phyloP scores from a whole-genome alignment of 2,329 filamentous ascomycete species.

The Talaromyces sp. region DNA sequence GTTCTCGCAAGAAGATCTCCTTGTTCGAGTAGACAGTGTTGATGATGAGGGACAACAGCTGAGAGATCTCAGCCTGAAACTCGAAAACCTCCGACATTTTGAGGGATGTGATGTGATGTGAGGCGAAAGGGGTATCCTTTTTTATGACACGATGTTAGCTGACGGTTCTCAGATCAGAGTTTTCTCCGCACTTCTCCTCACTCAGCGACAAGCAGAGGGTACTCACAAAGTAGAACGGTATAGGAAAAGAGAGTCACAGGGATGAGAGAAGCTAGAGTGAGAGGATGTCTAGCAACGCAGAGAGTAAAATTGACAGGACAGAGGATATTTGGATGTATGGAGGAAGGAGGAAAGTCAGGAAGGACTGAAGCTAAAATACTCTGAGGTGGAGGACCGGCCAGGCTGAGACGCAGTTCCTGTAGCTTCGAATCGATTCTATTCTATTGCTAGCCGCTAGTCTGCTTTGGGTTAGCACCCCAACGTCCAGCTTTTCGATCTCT shows the following conservation, averaged over 20 bases:
- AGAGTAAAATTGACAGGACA: conserved; percentile 19
- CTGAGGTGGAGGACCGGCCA: conserved; percentile 12
- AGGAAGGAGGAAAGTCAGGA: conserved; percentile 17
- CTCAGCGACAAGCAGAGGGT: not conserved
- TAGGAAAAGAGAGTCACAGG: not conserved
- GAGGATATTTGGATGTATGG: conserved; percentile 18
- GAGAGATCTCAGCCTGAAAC: conserved; percentile 99
- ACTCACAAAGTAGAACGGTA: conserved; percentile 18
- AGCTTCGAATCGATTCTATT: conserved; percentile 21
- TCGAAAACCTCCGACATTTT: conserved; percentile 95
- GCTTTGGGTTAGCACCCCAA: not conserved
- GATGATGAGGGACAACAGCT: conserved; percentile 99
- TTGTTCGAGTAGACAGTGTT: conserved; percentile 99
- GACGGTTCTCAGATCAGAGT: not conserved
- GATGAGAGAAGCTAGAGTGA: not conserved
- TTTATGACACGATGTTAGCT: not conserved
- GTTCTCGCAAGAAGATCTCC: conserved; percentile 98
- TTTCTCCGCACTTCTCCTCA: not conserved
- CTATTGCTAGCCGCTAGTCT: conserved; percentile 14
- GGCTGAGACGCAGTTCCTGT: conserved; percentile 15
- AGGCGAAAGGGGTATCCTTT: conserved; percentile 21
- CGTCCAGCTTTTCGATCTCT: conserved; percentile 7
- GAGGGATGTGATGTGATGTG: conserved; percentile 45
- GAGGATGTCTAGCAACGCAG: conserved; percentile 17
- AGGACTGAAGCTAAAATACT: conserved; percentile 23